Conservation (phyloP, 2,329 filamentous ascomycete species). For the Clonostachys sp. region DNA sequence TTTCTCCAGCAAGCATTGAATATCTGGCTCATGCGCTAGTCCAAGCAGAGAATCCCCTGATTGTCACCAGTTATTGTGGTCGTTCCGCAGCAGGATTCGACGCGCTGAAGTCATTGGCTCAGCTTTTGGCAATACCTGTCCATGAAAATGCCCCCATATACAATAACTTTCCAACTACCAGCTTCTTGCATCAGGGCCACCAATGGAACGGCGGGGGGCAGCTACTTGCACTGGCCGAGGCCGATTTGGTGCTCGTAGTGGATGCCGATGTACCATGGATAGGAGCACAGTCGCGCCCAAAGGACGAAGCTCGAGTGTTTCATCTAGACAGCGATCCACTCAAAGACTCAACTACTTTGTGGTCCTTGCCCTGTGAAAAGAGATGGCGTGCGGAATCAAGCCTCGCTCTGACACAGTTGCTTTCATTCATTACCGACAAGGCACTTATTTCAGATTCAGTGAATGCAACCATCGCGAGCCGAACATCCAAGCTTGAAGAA, state of each 20-base stretch:
- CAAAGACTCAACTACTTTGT: constrained; percentile 54
- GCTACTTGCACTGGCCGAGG: constrained; percentile 40
- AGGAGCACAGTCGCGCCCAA: constrained; percentile 56
- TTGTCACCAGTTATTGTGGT: constrained; percentile 9
- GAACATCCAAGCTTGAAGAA: not conserved
- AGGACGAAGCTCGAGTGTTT: constrained; percentile 48
- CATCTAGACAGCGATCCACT: constrained; percentile 63
- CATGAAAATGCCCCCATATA: constrained; percentile 41
- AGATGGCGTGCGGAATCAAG: constrained; percentile 41
- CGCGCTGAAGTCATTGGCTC: constrained; percentile 7
- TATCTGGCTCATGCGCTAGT: constrained; percentile 2
- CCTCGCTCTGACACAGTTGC: constrained; percentile 24
- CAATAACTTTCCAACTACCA: constrained; percentile 25
- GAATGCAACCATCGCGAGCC: not conserved
- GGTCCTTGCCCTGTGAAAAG: constrained; percentile 44
- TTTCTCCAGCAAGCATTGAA: constrained; percentile 2
- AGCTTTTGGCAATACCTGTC: constrained; percentile 26
- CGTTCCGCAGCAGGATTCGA: constrained; percentile 4
- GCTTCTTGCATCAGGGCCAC: constrained; percentile 9
- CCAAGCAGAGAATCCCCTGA: constrained; percentile 4
- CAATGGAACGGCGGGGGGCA: constrained; percentile 11
- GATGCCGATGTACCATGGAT: constrained; percentile 69
- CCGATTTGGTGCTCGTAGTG: constrained; percentile 60
- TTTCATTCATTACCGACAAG: not conserved
- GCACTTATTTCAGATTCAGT: not conserved